Evolutionary conservation across 768 basidiomycete genomes (phyloP).

Genomic region (Mycena leptocephala): DNA sequence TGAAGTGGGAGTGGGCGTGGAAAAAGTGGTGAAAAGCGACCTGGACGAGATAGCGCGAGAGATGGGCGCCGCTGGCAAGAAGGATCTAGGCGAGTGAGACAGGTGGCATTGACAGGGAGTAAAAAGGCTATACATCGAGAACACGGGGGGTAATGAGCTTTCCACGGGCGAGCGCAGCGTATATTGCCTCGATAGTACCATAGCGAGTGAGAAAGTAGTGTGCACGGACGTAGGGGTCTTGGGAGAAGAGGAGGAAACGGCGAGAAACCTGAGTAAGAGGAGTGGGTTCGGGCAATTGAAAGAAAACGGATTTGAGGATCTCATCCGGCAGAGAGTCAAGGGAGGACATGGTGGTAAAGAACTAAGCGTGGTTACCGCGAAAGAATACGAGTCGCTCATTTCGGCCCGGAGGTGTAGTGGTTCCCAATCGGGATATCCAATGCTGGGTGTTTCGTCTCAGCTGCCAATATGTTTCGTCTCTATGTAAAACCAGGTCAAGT

Average conservation of each 20-base stretch:
- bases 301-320: conserved; percentile 82
- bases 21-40: conserved; percentile 87
- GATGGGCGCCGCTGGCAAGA: conserved; percentile 81
- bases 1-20: conserved; percentile 79
- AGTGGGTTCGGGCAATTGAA: conserved; percentile 78
- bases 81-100: conserved; percentile 68
- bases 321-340: conserved; percentile 56
- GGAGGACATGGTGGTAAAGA: conserved; percentile 32
- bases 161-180: conserved; percentile 82
- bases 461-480: no score
- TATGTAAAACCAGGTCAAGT: no score
- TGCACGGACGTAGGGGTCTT: conserved; percentile 83
- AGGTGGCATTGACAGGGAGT: conserved; percentile 32
- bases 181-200: conserved; percentile 80
- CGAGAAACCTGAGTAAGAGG: conserved; percentile 71
- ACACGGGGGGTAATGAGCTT: conserved; percentile 76
- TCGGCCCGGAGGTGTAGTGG: not conserved
- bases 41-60: conserved; percentile 87
- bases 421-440: not conserved
- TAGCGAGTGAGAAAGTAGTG: conserved; percentile 85
- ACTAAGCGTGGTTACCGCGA: not conserved
- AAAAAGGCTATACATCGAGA: conserved; percentile 71
- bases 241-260: conserved; percentile 75
- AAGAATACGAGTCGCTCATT: not conserved
- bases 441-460: not conserved